Conservation (phyloP, 345 rosid species). For the Rhizophora apiculata region DNA sequence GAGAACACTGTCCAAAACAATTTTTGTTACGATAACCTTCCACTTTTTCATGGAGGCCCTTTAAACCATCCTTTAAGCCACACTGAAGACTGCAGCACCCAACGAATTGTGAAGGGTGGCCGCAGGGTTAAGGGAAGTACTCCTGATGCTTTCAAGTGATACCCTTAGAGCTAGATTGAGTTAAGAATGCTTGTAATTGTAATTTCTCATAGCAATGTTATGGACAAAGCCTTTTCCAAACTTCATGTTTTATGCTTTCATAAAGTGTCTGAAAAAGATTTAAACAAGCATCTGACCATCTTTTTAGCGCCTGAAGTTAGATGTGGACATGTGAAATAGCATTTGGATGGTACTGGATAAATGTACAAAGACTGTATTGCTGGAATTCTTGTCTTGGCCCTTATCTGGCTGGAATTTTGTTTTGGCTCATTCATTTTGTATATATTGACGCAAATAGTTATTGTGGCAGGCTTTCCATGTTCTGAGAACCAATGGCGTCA, state of each 20-base stretch:
- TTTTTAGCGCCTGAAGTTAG: not conserved
- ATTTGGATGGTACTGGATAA: not conserved
- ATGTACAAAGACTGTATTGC: not conserved
- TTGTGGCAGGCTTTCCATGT: conserved; percentile 69
- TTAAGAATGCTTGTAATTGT: not conserved
- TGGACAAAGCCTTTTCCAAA: not conserved
- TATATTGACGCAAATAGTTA: not conserved
- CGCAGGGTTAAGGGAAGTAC: too few species aligned
- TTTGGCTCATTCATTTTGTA: not conserved
- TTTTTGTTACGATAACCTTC: too few species aligned
- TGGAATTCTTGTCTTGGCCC: not conserved
- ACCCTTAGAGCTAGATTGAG: too few species aligned
- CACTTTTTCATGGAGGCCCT: too few species aligned
- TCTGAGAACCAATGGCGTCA: conserved; percentile 77
- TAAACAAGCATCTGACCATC: too few species aligned
- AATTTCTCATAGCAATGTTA: not conserved
- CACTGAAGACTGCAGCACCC: too few species aligned
- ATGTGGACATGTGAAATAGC: not conserved
- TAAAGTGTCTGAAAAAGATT: not conserved
- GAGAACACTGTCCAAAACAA: not conserved
- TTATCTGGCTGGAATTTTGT: not conserved
- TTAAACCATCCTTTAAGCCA: too few species aligned
- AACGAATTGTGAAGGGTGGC: too few species aligned
- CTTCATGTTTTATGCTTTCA: not conserved
- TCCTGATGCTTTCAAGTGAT: too few species aligned